These are phyloP conservation scores for Carex myosuroides DNA, from an alignment of 176 grass and related monocot genomes.

Conservation along the genomic window DNA sequence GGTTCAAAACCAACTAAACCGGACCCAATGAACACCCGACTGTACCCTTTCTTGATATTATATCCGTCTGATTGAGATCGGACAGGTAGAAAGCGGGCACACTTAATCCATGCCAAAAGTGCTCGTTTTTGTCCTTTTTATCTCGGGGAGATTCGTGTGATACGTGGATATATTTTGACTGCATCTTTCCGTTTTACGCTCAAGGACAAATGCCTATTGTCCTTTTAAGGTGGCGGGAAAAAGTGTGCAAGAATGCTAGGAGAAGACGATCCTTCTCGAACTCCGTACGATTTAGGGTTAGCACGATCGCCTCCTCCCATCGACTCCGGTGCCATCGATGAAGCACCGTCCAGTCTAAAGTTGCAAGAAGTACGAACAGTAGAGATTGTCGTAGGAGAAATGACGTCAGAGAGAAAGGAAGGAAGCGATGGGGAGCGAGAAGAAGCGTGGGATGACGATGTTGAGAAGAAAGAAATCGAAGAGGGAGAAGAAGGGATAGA, in stretches of 20 bases:
- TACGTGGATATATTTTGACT: neutral
- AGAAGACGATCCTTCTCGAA: neutral
- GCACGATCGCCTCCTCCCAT: neutral
- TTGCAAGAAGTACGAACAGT: neutral
- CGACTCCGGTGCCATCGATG: neutral
- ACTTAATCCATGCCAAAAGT: neutral
- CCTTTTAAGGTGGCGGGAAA: neutral
- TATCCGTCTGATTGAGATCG: neutral
- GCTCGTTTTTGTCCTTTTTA: slow-evolving; percentile 1
- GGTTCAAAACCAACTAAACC: no score
- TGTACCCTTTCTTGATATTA: neutral
- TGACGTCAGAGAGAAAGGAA: neutral
- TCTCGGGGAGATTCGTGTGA: neutral
- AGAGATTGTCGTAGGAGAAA: neutral
- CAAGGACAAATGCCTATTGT: no score
- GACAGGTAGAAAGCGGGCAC: neutral
- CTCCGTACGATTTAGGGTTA: neutral
- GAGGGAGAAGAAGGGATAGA: neutral
- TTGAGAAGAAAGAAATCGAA: neutral
- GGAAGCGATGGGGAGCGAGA: neutral
- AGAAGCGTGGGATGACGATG: neutral
- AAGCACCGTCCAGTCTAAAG: neutral
- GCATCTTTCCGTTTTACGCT: neutral
- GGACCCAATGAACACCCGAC: no score
- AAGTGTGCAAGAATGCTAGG: neutral